A percentile compares a stretch with the other conserved stretches of the same genome.
phyloP scores from a whole-genome alignment of 768 basidiomycete genomes.

The Asterophora lycoperdoides region DNA sequence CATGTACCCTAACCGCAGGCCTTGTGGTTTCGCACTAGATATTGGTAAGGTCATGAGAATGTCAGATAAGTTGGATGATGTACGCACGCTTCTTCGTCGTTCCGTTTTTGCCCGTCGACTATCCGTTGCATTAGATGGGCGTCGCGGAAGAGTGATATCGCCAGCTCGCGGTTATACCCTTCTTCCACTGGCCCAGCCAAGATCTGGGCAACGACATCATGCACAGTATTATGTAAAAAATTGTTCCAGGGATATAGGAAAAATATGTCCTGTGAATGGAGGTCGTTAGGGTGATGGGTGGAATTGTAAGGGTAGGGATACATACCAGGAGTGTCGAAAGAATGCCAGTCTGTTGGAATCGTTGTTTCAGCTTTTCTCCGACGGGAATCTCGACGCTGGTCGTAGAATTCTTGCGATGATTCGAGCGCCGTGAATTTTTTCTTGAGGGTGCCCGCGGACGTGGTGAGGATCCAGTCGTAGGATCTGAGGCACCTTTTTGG shows the following conservation, averaged over 20 bases:
- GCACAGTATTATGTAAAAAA: conserved; percentile 93
- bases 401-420: conserved; percentile 26
- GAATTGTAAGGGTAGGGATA: conserved; percentile 23
- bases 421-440: conserved; percentile 48
- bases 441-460: conserved; percentile 39
- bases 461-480: conserved; percentile 22
- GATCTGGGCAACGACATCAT: conserved; percentile 94
- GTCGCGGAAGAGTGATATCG: conserved; percentile 81
- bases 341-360: conserved; percentile 71
- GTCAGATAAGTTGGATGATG: conserved; percentile 15
- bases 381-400: conserved; percentile 42
- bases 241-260: conserved; percentile 98
- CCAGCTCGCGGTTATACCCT: conserved; percentile 82
- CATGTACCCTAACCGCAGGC: conserved; percentile 90
- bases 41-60: background rate
- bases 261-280: conserved; percentile 70
- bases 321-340: conserved; percentile 75
- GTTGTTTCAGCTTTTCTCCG: conserved; percentile 78
- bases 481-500: conserved; percentile 20
- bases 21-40: conserved; percentile 63
- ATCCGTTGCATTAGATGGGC: conserved; percentile 81
- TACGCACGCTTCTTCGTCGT: conserved; percentile 81
- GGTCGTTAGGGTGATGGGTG: background rate
- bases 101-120: conserved; percentile 77
- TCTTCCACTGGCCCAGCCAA: conserved; percentile 81